A percentile compares a stretch with the other conserved stretches of the same genome.
These are phyloP conservation scores for Dioszegia aurantiaca DNA, from an alignment of 768 basidiomycete species.

Conservation along the genomic window DNA sequence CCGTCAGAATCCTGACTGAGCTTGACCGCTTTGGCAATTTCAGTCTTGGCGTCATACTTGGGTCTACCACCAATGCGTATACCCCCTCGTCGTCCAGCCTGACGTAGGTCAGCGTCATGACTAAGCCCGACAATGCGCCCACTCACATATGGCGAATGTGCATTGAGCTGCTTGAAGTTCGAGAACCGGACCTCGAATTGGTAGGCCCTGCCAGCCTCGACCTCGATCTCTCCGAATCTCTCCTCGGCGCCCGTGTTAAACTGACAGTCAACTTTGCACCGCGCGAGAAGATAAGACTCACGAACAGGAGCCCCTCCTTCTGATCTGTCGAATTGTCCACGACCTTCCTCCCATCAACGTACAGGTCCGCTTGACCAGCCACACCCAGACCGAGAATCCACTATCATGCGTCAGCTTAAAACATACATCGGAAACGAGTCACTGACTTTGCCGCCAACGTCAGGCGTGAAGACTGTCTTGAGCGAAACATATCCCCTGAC, in stretches of 20 bases:
- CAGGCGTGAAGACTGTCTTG: constrained; percentile 34
- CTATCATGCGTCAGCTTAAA: constrained; percentile 13
- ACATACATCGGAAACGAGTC: too few species aligned
- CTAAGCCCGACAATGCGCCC: neutral
- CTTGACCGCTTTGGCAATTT: constrained; percentile 59
- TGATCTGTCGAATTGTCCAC: constrained; percentile 44
- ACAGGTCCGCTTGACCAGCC: constrained; percentile 35
- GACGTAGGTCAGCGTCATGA: neutral
- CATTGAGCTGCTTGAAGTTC: constrained; percentile 43
- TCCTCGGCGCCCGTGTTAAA: constrained; percentile 35
- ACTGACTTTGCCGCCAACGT: constrained; percentile 34
- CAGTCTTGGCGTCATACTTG: constrained; percentile 54
- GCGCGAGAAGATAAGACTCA: constrained; percentile 3
- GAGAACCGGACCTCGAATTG: constrained; percentile 39
- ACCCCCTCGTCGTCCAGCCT: constrained; percentile 42
- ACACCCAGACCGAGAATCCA: constrained; percentile 35
- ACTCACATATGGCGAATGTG: constrained; percentile 42
- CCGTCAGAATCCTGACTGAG: constrained; percentile 60
- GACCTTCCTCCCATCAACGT: constrained; percentile 34
- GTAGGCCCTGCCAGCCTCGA: constrained; percentile 27
- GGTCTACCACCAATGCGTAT: constrained; percentile 35
- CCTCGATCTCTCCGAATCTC: constrained; percentile 19
- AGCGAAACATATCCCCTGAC: constrained; percentile 39
- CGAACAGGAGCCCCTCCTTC: constrained; percentile 28
- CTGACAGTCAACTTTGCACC: constrained; percentile 11